Evolutionary conservation across 495 filamentous ascomycete genomes (phyloP).

Genomic region (Aspergillus diversus): DNA sequence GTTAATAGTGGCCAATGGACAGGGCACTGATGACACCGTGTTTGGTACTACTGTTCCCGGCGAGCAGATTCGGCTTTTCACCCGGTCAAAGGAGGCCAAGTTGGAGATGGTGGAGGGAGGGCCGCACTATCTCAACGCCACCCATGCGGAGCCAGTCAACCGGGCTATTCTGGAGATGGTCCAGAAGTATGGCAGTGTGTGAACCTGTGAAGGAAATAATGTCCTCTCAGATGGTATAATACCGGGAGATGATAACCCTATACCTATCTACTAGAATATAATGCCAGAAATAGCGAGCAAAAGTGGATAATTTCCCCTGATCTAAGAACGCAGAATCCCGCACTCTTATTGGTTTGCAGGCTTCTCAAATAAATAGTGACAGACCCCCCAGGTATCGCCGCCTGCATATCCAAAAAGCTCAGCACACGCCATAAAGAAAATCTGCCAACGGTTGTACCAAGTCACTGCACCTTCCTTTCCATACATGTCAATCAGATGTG

Average conservation of each 20-base stretch:
- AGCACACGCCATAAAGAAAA: constrained; percentile 11
- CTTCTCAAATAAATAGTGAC: constrained; percentile 13
- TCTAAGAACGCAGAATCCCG: too few relatives aligned
- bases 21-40: constrained; percentile 59
- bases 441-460: constrained; percentile 10
- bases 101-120: constrained; percentile 56
- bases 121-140: constrained; percentile 59
- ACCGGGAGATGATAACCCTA: too few relatives aligned
- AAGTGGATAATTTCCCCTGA: too few relatives aligned
- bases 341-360: neutral
- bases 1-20: too few relatives aligned
- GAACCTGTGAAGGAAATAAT: too few relatives aligned
- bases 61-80: constrained; percentile 62
- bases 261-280: too few relatives aligned
- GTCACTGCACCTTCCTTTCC: constrained; percentile 1
- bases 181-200: neutral
- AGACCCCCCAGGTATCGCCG: constrained; percentile 12
- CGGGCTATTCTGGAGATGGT: constrained; percentile 56
- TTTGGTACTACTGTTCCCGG: constrained; percentile 52
- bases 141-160: constrained; percentile 51
- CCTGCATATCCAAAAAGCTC: constrained; percentile 10
- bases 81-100: constrained; percentile 43
- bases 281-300: too few relatives aligned
- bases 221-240: too few relatives aligned
- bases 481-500: constrained; percentile 8